phyloP scores from a whole-genome alignment of 805 yeast genomes.

The Ogataea henricii region DNA sequence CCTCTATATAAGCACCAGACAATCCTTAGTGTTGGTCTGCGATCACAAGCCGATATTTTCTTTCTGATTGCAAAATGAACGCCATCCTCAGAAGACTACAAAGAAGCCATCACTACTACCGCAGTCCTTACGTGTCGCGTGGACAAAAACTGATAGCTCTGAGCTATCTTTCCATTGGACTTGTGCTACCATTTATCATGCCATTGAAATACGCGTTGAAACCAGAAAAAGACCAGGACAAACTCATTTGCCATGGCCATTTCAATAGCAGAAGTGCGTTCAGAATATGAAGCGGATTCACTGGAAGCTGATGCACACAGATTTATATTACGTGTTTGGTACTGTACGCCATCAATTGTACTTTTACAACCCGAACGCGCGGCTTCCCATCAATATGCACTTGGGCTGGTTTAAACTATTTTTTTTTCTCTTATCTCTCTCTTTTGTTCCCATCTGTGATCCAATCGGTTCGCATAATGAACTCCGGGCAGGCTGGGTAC shows the following conservation, averaged over 20 bases:
- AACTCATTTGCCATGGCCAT: constrained; percentile 26
- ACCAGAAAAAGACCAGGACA: constrained; percentile 14
- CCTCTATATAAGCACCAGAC: not conserved
- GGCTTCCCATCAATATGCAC: constrained; percentile 2
- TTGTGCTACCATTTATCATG: constrained; percentile 37
- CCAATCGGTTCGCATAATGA: not conserved
- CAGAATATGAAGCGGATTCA: constrained; percentile 28
- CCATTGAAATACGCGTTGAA: constrained; percentile 34
- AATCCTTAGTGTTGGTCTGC: not conserved
- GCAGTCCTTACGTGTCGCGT: constrained; percentile 15
- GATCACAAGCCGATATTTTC: too few relatives aligned
- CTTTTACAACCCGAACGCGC: not conserved
- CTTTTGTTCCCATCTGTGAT: not conserved
- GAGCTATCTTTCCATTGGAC: constrained; percentile 35
- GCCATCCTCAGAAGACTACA: constrained; percentile 4
- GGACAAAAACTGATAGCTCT: constrained; percentile 30
- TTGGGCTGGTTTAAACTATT: not conserved
- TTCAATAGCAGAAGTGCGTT: constrained; percentile 35
- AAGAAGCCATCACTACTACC: constrained; percentile 17
- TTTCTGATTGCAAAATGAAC: constrained; percentile 5
- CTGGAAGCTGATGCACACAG: not conserved
- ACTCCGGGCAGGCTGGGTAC: not conserved
- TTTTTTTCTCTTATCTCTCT: not conserved
- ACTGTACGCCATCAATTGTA: not conserved
- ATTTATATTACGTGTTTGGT: not conserved